phyloP scores from a whole-genome alignment of 371 early-diverging fungal genomes.

The Zychaea mexicana region DNA sequence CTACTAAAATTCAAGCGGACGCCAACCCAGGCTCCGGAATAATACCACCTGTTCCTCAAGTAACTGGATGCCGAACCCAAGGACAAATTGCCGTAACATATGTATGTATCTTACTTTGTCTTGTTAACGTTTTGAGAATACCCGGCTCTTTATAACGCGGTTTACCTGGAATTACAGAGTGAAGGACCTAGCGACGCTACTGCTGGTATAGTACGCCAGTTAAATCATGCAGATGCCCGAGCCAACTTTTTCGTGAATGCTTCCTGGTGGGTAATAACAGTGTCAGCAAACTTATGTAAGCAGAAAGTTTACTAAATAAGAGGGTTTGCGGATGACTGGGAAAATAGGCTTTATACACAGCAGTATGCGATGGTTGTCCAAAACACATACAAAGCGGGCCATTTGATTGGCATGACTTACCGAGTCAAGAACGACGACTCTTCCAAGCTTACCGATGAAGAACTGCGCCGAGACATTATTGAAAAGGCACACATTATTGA shows the following conservation, averaged over 20 bases:
- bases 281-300: neutral
- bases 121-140: neutral
- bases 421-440: slow-evolving; percentile 54
- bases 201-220: slow-evolving; percentile 45
- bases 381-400: slow-evolving; percentile 52
- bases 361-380: slow-evolving; percentile 56
- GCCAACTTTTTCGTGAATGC: slow-evolving; percentile 57
- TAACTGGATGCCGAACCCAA: slow-evolving; percentile 44
- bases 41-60: slow-evolving; percentile 24
- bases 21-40: slow-evolving; percentile 10
- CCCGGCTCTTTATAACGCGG: too few relatives aligned
- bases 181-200: slow-evolving; percentile 60
- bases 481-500: slow-evolving; percentile 41
- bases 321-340: too few relatives aligned
- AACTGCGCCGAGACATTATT: slow-evolving; percentile 47
- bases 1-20: slow-evolving; percentile 11
- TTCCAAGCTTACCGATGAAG: slow-evolving; percentile 37
- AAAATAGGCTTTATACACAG: slow-evolving; percentile 34
- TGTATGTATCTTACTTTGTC: slow-evolving; percentile 24
- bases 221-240: slow-evolving; percentile 51
- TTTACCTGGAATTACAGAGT: too few relatives aligned
- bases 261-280: slow-evolving; percentile 31
- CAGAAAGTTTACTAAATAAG: neutral
- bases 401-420: slow-evolving; percentile 58
- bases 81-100: slow-evolving; percentile 60